Evolutionary conservation across 2,329 filamentous ascomycete species (phyloP).

Genomic region (Fusarium marasasianum): DNA sequence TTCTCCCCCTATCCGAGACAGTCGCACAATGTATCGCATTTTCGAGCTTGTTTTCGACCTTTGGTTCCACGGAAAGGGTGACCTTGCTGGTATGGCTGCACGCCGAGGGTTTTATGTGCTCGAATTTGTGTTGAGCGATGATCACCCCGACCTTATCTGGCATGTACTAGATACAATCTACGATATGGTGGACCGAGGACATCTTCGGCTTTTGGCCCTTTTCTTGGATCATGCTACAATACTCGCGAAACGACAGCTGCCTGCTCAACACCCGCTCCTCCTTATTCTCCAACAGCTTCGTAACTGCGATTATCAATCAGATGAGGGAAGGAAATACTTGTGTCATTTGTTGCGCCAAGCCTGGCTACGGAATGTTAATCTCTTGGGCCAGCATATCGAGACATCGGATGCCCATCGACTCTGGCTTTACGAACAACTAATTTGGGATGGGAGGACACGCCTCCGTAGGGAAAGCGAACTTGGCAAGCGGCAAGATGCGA

Average conservation of each 20-base stretch:
- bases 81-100: conserved; percentile 50
- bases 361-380: conserved; percentile 50
- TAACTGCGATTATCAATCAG: conserved; percentile 46
- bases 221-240: conserved; percentile 48
- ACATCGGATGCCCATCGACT: conserved; percentile 44
- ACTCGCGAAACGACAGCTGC: conserved; percentile 43
- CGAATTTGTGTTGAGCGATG: conserved; percentile 50
- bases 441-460: conserved; percentile 51
- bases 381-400: conserved; percentile 46
- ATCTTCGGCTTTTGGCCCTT: conserved; percentile 47
- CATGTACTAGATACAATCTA: conserved; percentile 52
- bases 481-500: conserved; percentile 40
- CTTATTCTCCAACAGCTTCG: conserved; percentile 46
- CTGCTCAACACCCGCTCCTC: conserved; percentile 47
- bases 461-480: conserved; percentile 47
- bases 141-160: conserved; percentile 51
- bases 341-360: conserved; percentile 49
- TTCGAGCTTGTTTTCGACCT: conserved; percentile 52
- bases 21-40: conserved; percentile 52
- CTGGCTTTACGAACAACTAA: conserved; percentile 52
- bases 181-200: conserved; percentile 50
- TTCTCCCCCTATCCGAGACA: conserved; percentile 50
- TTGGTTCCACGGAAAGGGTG: conserved; percentile 49
- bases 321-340: conserved; percentile 45
- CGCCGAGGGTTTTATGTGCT: conserved; percentile 49